A percentile compares a stretch with the other conserved stretches of the same genome.
These are phyloP conservation scores for Paramecium octaurelia DNA, from an alignment of 73 alveolate species.

Conservation along the genomic window DNA sequence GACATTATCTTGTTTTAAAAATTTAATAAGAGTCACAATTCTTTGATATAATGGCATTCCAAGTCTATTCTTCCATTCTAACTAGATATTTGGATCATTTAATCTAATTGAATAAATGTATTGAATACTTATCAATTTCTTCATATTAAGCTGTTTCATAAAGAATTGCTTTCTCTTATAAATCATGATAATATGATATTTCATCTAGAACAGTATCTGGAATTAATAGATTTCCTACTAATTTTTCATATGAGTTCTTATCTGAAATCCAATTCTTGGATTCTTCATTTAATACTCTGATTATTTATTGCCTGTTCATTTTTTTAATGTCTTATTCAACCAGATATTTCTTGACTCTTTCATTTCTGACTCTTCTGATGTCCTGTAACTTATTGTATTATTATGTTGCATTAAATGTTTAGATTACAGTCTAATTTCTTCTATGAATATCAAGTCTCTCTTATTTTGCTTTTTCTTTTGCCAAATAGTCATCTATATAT, in stretches of 20 bases:
- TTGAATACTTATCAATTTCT: background rate
- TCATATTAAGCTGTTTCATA: slow-evolving; percentile 1
- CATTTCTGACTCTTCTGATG: background rate
- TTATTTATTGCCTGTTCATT: slow-evolving; percentile 34
- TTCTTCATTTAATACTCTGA: slow-evolving; percentile 25
- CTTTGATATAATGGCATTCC: slow-evolving; percentile 35
- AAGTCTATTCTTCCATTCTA: slow-evolving; percentile 44
- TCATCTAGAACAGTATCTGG: slow-evolving; percentile 32
- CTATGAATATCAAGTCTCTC: background rate
- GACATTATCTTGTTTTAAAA: slow-evolving; percentile 15
- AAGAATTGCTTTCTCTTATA: background rate
- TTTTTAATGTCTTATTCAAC: slow-evolving; percentile 33
- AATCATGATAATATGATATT: slow-evolving; percentile 18
- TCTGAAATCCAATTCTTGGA: background rate
- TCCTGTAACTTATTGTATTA: background rate
- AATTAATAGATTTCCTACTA: background rate
- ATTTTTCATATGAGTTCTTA: background rate
- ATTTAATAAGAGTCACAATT: background rate
- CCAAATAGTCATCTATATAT: slow-evolving; percentile 29
- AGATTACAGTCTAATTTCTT: background rate
- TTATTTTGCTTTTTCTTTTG: background rate
- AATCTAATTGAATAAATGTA: background rate
- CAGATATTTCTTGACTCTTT: slow-evolving; percentile 28
- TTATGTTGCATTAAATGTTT: background rate
- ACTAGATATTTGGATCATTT: background rate